A percentile compares a stretch with the other conserved stretches of the same genome.
Evolutionary conservation across 2,329 filamentous ascomycete genomes (phyloP).

Genomic region (Phialophora macrospora): DNA sequence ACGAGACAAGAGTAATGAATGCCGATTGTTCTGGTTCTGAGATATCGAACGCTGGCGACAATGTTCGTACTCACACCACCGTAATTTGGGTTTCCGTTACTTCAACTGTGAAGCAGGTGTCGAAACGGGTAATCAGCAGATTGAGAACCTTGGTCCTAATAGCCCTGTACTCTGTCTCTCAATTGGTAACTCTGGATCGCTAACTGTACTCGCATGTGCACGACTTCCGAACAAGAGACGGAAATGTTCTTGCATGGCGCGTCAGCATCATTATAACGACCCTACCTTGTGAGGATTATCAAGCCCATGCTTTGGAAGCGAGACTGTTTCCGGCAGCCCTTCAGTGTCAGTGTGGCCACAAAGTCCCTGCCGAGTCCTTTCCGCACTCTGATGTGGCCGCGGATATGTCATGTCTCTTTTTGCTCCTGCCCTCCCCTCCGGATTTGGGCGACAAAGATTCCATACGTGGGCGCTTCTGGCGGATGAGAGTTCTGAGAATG

Average conservation of each 20-base stretch:
- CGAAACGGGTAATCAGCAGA: too few relatives aligned
- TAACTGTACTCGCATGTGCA: background rate
- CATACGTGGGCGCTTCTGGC: background rate
- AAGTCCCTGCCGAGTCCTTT: background rate
- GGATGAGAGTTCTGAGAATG: conserved; percentile 3
- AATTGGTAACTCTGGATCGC: background rate
- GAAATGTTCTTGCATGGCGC: background rate
- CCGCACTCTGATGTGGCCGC: conserved; percentile 1
- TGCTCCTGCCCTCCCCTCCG: background rate
- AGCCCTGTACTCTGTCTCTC: too few relatives aligned
- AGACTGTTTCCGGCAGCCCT: too few relatives aligned
- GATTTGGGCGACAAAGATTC: conserved; percentile 2
- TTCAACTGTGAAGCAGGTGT: too few relatives aligned
- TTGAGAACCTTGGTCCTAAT: too few relatives aligned
- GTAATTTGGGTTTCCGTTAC: too few relatives aligned
- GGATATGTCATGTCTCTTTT: background rate
- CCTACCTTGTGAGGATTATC: background rate
- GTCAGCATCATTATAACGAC: background rate
- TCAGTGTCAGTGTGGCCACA: background rate
- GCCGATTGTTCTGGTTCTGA: too few relatives aligned
- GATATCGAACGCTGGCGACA: too few relatives aligned
- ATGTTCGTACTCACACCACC: too few relatives aligned
- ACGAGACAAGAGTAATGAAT: too few relatives aligned
- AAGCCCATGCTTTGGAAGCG: background rate
- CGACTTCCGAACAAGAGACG: background rate